Evolutionary conservation across 176 grass and related monocot genomes (phyloP).

Genomic region (Musa acuminata): DNA sequence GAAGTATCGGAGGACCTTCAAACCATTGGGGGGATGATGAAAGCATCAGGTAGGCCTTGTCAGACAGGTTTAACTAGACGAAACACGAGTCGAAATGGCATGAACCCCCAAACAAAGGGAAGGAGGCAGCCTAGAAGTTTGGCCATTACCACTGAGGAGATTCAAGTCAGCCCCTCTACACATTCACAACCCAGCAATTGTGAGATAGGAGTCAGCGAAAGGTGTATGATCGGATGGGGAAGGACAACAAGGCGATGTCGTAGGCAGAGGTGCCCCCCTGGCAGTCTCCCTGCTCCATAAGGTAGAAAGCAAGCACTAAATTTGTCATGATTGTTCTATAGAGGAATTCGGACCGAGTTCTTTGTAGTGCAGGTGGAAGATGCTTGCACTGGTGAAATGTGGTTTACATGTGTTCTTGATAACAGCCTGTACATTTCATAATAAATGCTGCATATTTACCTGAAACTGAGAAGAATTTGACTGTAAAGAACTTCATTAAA

Average conservation of each 20-base stretch:
- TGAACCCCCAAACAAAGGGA: slow-evolving; percentile 14
- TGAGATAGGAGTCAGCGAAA: slow-evolving; percentile 23
- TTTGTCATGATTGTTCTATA: not conserved
- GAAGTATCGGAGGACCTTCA: slow-evolving; percentile 53
- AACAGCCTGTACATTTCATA: not conserved
- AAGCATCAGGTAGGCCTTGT: slow-evolving; percentile 1
- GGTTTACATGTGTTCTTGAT: not conserved
- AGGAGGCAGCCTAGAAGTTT: slow-evolving; percentile 24
- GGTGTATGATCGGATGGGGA: slow-evolving; percentile 46
- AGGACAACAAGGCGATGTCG: slow-evolving; percentile 61
- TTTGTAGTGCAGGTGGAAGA: not conserved
- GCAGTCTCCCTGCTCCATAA: slow-evolving; percentile 30
- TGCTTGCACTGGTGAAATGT: not conserved
- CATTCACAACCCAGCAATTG: slow-evolving; percentile 18
- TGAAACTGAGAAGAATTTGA: not conserved
- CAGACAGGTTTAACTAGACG: not conserved
- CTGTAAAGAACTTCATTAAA: too few relatives aligned
- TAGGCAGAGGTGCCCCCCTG: slow-evolving; percentile 34
- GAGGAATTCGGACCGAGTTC: not conserved
- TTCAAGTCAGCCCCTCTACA: not conserved
- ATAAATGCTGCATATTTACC: not conserved
- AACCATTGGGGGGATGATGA: slow-evolving; percentile 33
- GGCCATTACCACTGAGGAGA: slow-evolving; percentile 14
- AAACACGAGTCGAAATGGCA: slow-evolving; percentile 20
- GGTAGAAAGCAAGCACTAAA: slow-evolving; percentile 3